Evolutionary conservation across 148 eudicot species (phyloP).

Genomic region (Camellia japonica): DNA sequence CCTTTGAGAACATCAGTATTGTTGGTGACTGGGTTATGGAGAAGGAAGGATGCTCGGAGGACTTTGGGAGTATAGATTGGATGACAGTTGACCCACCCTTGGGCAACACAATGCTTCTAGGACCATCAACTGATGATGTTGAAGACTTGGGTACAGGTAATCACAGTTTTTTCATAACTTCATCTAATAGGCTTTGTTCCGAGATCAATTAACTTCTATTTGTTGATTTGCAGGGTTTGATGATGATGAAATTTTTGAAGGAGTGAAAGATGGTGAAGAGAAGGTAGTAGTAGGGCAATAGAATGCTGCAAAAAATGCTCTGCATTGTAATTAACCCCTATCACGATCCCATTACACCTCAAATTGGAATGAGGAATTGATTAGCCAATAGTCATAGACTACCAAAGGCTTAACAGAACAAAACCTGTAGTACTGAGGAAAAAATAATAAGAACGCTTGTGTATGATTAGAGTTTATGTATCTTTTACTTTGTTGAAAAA

Average conservation of each 20-base stretch:
- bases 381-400: too few species aligned
- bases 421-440: background rate
- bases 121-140: slow-evolving; percentile 48
- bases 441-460: background rate
- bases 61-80: slow-evolving; percentile 60
- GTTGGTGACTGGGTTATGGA: slow-evolving; percentile 65
- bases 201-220: background rate
- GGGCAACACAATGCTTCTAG: slow-evolving; percentile 40
- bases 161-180: background rate
- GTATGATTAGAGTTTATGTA: background rate
- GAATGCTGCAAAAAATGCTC: background rate
- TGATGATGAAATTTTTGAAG: slow-evolving; percentile 72
- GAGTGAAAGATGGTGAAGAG: slow-evolving; percentile 48
- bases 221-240: slow-evolving; percentile 60
- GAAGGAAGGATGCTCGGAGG: slow-evolving; percentile 52
- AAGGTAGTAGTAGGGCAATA: slow-evolving; percentile 25
- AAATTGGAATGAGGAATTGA: too few species aligned
- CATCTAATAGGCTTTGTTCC: background rate
- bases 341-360: too few species aligned
- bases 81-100: slow-evolving; percentile 60
- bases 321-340: too few species aligned
- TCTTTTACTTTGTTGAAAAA: background rate
- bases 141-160: slow-evolving; percentile 71
- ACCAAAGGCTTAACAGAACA: too few species aligned
- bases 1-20: slow-evolving; percentile 38